Evolutionary conservation across 208 protist species (phyloP).

Genomic region (Trypanosoma lewisi): DNA sequence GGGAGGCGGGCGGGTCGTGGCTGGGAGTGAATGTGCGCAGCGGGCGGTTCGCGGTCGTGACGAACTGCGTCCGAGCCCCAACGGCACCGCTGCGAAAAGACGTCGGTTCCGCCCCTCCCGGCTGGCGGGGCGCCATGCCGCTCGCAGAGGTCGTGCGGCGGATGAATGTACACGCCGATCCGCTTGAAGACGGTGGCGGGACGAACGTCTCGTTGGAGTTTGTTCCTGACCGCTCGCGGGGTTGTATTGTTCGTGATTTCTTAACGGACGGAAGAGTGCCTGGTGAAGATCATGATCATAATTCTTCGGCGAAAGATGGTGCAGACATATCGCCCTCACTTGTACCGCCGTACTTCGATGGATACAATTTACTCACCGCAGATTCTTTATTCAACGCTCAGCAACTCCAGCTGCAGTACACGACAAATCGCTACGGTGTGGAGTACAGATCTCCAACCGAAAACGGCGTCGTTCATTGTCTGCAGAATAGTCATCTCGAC

Average conservation of each 20-base stretch:
- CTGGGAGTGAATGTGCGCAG: slow-evolving; percentile 47
- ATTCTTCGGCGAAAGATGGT: neutral
- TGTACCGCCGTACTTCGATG: slow-evolving; percentile 45
- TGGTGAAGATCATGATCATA: neutral
- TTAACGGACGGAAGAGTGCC: slow-evolving; percentile 27
- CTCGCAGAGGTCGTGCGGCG: slow-evolving; percentile 32
- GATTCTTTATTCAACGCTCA: slow-evolving; percentile 14
- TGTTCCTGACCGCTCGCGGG: slow-evolving; percentile 38
- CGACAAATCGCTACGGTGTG: slow-evolving; percentile 45
- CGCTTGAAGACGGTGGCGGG: slow-evolving; percentile 15
- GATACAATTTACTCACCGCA: slow-evolving; percentile 54
- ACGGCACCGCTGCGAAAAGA: slow-evolving; percentile 32
- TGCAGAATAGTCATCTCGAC: slow-evolving; percentile 63
- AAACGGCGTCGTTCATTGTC: slow-evolving; percentile 35
- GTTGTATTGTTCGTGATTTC: slow-evolving; percentile 44
- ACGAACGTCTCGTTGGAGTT: slow-evolving; percentile 28
- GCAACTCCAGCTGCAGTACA: slow-evolving; percentile 33
- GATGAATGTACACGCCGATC: slow-evolving; percentile 34
- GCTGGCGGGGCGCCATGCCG: slow-evolving; percentile 49
- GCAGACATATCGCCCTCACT: slow-evolving; percentile 10
- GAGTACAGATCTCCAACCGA: slow-evolving; percentile 24
- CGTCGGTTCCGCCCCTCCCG: neutral
- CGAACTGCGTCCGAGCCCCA: slow-evolving; percentile 47
- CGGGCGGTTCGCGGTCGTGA: slow-evolving; percentile 57
- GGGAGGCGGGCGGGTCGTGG: slow-evolving; percentile 61